Base-by-base conservation (phyloP, 1,139 yeast genomes). In the Geotrichum restrictum region DNA sequence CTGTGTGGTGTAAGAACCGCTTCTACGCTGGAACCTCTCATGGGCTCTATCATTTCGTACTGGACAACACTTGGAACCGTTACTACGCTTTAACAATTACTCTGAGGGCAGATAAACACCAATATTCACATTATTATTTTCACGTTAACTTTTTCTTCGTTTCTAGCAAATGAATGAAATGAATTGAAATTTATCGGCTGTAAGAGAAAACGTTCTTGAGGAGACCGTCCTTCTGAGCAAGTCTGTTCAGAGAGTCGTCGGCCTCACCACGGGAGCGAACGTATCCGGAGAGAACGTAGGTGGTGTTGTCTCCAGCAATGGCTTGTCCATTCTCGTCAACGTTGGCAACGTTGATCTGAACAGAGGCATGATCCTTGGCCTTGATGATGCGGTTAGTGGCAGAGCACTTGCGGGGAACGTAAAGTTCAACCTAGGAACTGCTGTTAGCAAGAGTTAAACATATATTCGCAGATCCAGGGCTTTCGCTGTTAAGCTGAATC, bases 341-440 rank as follows among this genome's bases (percentile, higher is more conserved):
- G 74, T 83, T 82, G 69, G 87, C 89, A 66, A 85, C 77, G 83
- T 83, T 84, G 77, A 85, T 81, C 76, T 93, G 98, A 70, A 94
- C 98, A 65, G 98, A 88, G 69, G 98, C 94, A 78, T 93, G 98
- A 81, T 93, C 99, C 84, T 93, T 91, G 74, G 98, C 94, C 84
- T 88, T 89, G 85, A 93, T 91, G 82, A 94, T 89, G 83, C 98
- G 91, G 97, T 89, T 91, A 81, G 98, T 89, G 74, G 98, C 99
- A 80, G 98, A 93, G 84, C 99, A 93, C 84, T 93, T 93, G 87
- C 98, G 88, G 83, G 99, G 99, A 80, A 93, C 96, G 95, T 93
- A 93, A 80, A 93, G 91, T 85, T 94, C 99, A 80, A 93, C 96
- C 96, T 88, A 56, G 19, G 40, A 48, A 43, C 46, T 45, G 46